phyloP scores from a whole-genome alignment of 495 filamentous ascomycete genomes.

The Xylaria palmicola region DNA sequence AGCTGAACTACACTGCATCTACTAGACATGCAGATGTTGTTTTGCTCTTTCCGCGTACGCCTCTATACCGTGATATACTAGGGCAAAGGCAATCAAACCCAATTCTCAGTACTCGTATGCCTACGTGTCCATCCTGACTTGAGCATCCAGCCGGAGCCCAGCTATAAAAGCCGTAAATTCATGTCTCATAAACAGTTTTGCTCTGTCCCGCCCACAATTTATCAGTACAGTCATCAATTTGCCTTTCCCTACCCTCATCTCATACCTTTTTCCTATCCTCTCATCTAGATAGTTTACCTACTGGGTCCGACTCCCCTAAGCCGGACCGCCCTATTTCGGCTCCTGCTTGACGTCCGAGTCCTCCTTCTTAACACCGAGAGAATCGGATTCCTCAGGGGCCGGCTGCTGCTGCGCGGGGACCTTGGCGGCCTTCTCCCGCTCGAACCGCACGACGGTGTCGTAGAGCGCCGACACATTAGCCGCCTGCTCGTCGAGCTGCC shows the following conservation, averaged over 20 bases:
- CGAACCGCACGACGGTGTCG: slow-evolving; percentile 2
- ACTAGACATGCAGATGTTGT: no score
- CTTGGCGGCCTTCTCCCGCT: background rate
- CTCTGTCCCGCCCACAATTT: no score
- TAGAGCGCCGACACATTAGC: slow-evolving; percentile 9
- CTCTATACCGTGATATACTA: no score
- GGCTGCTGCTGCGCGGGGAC: slow-evolving; percentile 2
- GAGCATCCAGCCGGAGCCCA: background rate
- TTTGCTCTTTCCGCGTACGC: no score
- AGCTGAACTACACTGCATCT: no score
- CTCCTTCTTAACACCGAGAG: background rate
- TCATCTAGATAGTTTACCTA: no score
- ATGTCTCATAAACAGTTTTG: background rate
- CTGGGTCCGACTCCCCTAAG: background rate
- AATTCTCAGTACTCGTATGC: no score
- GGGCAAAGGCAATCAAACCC: no score
- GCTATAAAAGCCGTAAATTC: background rate
- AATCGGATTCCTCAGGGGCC: background rate
- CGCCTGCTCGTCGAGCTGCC: slow-evolving; percentile 22
- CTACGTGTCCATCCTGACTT: no score
- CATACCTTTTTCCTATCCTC: no score
- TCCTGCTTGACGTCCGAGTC: background rate
- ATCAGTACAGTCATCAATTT: no score
- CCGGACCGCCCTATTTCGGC: background rate
- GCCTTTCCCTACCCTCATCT: no score